Conservation (phyloP, 257 asterid species). For the Gynochthodes officinalis region DNA sequence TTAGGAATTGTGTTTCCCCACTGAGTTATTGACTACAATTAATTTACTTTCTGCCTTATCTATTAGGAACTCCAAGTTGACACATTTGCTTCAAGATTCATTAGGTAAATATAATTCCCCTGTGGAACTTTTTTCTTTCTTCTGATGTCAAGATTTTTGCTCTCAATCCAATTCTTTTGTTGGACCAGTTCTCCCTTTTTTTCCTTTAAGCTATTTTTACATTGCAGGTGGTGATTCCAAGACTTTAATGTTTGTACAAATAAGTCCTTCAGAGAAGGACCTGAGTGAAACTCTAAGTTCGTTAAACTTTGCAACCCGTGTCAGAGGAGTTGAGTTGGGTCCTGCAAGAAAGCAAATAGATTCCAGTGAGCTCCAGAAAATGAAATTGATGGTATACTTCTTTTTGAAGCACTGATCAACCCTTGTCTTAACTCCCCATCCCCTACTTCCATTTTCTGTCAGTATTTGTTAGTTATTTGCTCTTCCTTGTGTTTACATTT, state of each 20-base stretch:
- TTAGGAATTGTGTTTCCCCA: background rate
- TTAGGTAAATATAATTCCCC: conserved; percentile 43
- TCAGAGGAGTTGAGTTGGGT: conserved; percentile 89
- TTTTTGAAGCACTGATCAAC: conserved; percentile 12
- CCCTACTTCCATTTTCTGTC: background rate
- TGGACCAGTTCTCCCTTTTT: conserved; percentile 13
- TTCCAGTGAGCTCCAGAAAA: conserved; percentile 68
- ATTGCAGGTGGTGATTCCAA: conserved; percentile 88
- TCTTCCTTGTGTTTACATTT: conserved; percentile 4
- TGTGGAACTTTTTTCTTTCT: background rate
- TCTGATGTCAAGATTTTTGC: conserved; percentile 10
- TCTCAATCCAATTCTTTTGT: background rate
- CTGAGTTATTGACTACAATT: background rate
- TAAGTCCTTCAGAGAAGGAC: conserved; percentile 95
- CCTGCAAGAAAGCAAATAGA: conserved; percentile 79
- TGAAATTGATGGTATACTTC: conserved; percentile 66
- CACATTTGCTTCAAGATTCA: conserved; percentile 95
- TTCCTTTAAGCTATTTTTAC: conserved; percentile 4
- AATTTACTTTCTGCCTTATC: conserved; percentile 1
- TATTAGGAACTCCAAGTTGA: conserved; percentile 84
- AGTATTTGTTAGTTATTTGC: background rate
- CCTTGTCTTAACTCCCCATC: background rate
- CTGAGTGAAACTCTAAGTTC: conserved; percentile 85
- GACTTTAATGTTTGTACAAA: conserved; percentile 95
- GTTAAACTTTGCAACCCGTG: conserved; percentile 85